Base-by-base conservation (phyloP, 1,139 yeast species). In the Candida sp. region DNA sequence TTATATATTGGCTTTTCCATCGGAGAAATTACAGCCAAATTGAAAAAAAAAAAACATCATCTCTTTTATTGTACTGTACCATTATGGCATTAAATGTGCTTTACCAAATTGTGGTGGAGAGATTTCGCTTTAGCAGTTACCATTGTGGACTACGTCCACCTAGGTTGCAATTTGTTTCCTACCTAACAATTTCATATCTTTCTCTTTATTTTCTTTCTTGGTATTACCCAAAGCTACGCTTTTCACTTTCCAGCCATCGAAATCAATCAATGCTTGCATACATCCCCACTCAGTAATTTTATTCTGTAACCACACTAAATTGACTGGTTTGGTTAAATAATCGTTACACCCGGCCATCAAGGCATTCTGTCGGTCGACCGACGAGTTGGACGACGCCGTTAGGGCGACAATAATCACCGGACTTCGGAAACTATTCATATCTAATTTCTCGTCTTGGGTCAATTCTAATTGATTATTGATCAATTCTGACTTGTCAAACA, bases 271-370 rank as follows among this genome's bases (percentile, higher is more conserved):
- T 1, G 98, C 98, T 68, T 93, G 99, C 99, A 93, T 93, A 58
- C 88, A 82, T 1, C 95, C 95, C 98, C 98, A 91, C 65, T 93
- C 99, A 4, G 93, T 88, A 47, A 93, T 87, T 66, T 93, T 93
- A 57, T 87, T 89, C 55, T 91, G 90, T 43, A 93, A 72, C 99
- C 99, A 93, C 35, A 84, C 90, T 56, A 93, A 73, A 56, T 90
- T 91, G 11, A 95, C 99, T 0, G 99, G 99, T 52, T 93, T 93
- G n/a, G 98, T 93, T 54, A 93, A 70, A 64, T 86, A 93, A 63
- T 93, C 99, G 59, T 93, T 93, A 66, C 99, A 93, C 38, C 99
- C 99, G 2, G 98, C 97, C 38, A 95, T 87, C 48, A 93, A 72
- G 0, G 99, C 99, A 56, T 88, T 89, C 51, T 89, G 84, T 59